Evolutionary conservation across 2,329 filamentous ascomycete genomes (phyloP).

Genomic region (Biscogniauxia marginata): DNA sequence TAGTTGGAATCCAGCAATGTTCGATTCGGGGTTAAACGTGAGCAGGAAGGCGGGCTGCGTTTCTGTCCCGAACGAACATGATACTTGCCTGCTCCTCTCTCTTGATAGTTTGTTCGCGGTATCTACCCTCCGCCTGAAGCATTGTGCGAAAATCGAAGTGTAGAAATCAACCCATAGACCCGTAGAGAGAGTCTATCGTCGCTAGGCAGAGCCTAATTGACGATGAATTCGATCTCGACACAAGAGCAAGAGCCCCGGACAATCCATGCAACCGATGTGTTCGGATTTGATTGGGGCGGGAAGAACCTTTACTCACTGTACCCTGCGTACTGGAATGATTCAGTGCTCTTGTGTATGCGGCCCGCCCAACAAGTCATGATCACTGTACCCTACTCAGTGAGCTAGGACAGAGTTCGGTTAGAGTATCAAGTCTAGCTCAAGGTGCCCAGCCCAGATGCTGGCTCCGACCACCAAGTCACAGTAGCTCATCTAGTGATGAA

Average conservation of each 20-base stretch:
- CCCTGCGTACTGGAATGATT: neutral
- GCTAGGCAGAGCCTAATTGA: neutral
- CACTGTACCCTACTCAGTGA: neutral
- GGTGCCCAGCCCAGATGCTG: no score
- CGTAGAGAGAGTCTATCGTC: neutral
- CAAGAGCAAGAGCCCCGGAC: neutral
- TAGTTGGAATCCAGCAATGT: neutral
- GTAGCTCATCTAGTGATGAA: neutral
- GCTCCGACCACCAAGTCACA: no score
- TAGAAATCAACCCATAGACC: neutral
- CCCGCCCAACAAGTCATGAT: neutral
- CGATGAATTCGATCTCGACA: neutral
- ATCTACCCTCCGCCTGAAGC: neutral
- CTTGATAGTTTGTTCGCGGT: neutral
- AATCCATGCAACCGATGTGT: slow-evolving; percentile 11
- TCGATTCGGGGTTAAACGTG: neutral
- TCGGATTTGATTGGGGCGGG: slow-evolving; percentile 16
- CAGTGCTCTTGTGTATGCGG: neutral
- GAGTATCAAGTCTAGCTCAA: neutral
- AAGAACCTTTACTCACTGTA: slow-evolving; percentile 2
- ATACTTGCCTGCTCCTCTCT: neutral
- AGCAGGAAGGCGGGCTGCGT: neutral
- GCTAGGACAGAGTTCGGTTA: neutral
- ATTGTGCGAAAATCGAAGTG: neutral
- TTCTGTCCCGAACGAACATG: neutral